Conservation (phyloP, 345 rosid species). For the Citrus australasica region DNA sequence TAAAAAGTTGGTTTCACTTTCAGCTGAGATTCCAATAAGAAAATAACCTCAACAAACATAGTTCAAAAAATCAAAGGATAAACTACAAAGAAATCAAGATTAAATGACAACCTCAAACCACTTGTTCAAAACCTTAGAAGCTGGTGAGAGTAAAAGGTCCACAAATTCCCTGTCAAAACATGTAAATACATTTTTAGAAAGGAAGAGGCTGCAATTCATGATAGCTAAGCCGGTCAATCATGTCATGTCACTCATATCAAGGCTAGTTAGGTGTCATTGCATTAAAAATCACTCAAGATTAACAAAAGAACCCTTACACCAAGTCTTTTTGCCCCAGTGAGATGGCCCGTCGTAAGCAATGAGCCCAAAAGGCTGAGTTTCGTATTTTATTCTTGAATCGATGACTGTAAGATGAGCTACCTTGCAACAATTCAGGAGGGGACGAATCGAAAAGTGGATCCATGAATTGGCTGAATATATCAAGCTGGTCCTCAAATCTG, state of each 20-base stretch:
- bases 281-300: not conserved
- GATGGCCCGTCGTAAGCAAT: constrained; percentile 43
- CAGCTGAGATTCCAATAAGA: not conserved
- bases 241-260: not conserved
- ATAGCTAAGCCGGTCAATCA: not conserved
- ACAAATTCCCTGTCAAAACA: constrained; percentile 62
- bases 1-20: not conserved
- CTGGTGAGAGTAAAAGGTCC: constrained; percentile 80
- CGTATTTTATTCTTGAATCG: constrained; percentile 44
- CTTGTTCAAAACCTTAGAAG: constrained; percentile 78
- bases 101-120: constrained; percentile 80
- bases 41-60: not conserved
- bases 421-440: constrained; percentile 64
- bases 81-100: not conserved
- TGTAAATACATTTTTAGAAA: not conserved
- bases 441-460: constrained; percentile 78
- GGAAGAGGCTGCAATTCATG: not conserved
- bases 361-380: constrained; percentile 72
- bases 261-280: not conserved
- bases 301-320: constrained; percentile 48
- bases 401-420: constrained; percentile 42
- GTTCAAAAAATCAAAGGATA: not conserved
- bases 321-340: constrained; percentile 75
- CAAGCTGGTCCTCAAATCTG: constrained; percentile 82
- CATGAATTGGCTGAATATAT: constrained; percentile 71